phyloP scores from a whole-genome alignment of 768 basidiomycete genomes.

The Albatrellus ellisii region DNA sequence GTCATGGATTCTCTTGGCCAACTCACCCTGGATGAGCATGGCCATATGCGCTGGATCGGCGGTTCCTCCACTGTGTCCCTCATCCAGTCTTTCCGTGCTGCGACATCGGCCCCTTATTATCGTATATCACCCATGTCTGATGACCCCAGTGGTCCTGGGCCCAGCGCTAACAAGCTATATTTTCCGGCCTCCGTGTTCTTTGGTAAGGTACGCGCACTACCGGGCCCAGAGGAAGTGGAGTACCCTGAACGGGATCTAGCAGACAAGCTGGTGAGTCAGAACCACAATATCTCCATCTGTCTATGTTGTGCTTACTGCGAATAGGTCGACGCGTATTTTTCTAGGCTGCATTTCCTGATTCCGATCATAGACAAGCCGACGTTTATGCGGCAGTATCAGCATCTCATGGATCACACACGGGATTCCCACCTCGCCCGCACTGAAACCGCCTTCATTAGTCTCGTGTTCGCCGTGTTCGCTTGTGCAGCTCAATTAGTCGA shows the following conservation, averaged over 20 bases:
- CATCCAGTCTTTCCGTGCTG: conserved; percentile 74
- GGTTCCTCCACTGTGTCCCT: conserved; percentile 88
- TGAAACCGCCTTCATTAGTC: conserved; percentile 66
- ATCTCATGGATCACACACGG: conserved; percentile 57
- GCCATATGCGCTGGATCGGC: conserved; percentile 86
- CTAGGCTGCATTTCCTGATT: conserved; percentile 77
- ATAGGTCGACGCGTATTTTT: conserved; percentile 80
- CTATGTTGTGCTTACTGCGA: conserved; percentile 15
- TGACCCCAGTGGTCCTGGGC: conserved; percentile 58
- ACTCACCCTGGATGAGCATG: conserved; percentile 79
- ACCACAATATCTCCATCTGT: background rate
- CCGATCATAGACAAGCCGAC: conserved; percentile 80
- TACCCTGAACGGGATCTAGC: conserved; percentile 76
- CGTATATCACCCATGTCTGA: conserved; percentile 79
- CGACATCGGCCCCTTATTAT: conserved; percentile 60
- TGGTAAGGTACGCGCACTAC: conserved; percentile 73
- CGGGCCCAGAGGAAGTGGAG: conserved; percentile 76
- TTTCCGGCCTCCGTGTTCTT: conserved; percentile 84
- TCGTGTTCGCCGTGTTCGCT: conserved; percentile 86
- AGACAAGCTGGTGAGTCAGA: conserved; percentile 61
- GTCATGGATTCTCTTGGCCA: conserved; percentile 79
- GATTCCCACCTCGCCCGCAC: conserved; percentile 39
- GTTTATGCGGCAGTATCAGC: conserved; percentile 59
- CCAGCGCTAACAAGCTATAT: conserved; percentile 47
- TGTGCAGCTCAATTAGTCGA: conserved; percentile 70